Evolutionary conservation across 768 basidiomycete genomes (phyloP), one percentile per base, ranked within the genome.

Genomic region (Calocera viscosa): DNA sequence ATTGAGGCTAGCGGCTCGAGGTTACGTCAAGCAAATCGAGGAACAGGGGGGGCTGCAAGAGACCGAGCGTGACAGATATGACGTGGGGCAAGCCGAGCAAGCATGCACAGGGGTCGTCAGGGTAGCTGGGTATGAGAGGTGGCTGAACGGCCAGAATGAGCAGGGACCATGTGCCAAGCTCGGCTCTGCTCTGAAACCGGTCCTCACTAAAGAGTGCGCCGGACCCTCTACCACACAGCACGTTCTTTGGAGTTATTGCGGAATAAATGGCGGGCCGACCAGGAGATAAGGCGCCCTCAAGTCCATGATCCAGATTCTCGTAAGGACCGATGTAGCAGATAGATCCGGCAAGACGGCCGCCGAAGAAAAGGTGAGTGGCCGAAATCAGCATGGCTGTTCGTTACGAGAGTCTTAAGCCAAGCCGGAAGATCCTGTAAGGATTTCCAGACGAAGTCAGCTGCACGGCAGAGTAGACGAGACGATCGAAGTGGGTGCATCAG

Each of bases 351-450:
- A 40, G 39, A 40, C 49, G 10, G 12, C 49, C 24, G 10, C 24
- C 14, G 10, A 16, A 49, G 14, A n/a, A 49, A 49, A 49, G 49
- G n/a, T n/a, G 10, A 10, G 10, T 32, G 43, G 3, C 30, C 30
- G 30, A 2, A 60, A 60, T 28, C 30, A 60, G 30, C 16, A 60
- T 16, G 53, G 26, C 53, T 26, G 14, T 26, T 32, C 24, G 11
- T 60, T 60, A 60, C 53, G 53, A 60, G 53, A 60, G 53, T 60
- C 30, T 60, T 26, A 60, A 28, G 53, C 7, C 2, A 60, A 22
- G 24, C 24, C 7, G 53, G 26, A 5, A 32, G 30, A 26, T 7
- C 10, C 26, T 5, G 53, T 5, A 32, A 60, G 8, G 14, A 47
- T 19, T 40, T 40, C 43, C 3, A 24, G 43, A 8, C 7, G 43